A percentile compares a stretch with the other conserved stretches of the same genome.
phyloP scores from a whole-genome alignment of 441 rosid species.

The Aleurites moluccanus region DNA sequence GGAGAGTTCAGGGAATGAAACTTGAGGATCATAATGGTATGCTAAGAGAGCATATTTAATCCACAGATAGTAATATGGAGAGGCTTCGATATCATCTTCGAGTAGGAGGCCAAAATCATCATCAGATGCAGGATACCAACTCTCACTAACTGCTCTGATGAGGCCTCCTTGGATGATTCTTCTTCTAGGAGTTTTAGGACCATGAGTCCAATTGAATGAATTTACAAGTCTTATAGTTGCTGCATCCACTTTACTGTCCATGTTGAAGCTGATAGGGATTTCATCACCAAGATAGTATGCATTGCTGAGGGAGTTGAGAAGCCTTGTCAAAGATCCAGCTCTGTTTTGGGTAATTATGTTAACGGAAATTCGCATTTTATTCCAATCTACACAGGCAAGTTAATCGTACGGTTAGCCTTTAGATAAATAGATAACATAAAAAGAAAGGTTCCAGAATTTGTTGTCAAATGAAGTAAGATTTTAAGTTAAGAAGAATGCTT shows the following conservation, averaged over 20 bases:
- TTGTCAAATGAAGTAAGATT: background rate
- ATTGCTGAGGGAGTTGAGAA: constrained; percentile 67
- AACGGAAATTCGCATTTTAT: constrained; percentile 78
- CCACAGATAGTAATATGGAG: constrained; percentile 94
- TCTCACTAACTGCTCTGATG: constrained; percentile 98
- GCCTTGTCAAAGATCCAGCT: constrained; percentile 59
- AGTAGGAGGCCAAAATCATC: constrained; percentile 87
- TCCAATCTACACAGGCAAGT: constrained; percentile 71
- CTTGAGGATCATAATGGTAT: constrained; percentile 87
- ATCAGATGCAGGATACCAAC: constrained; percentile 94
- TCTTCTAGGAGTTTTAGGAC: constrained; percentile 78
- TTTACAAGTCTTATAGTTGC: constrained; percentile 67
- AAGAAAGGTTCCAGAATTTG: background rate
- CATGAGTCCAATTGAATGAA: constrained; percentile 90
- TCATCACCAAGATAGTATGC: constrained; percentile 88
- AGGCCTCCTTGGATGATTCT: constrained; percentile 98
- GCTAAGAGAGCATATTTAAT: constrained; percentile 88
- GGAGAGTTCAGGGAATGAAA: constrained; percentile 82
- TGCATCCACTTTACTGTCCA: constrained; percentile 94
- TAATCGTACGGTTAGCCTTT: background rate
- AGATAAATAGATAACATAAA: background rate
- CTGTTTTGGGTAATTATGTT: constrained; percentile 93
- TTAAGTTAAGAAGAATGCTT: background rate
- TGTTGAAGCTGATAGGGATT: constrained; percentile 81
- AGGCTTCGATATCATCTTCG: constrained; percentile 95